These are phyloP conservation scores for Melastoma candidum DNA, from an alignment of 441 rosid genomes.

Conservation along the genomic window DNA sequence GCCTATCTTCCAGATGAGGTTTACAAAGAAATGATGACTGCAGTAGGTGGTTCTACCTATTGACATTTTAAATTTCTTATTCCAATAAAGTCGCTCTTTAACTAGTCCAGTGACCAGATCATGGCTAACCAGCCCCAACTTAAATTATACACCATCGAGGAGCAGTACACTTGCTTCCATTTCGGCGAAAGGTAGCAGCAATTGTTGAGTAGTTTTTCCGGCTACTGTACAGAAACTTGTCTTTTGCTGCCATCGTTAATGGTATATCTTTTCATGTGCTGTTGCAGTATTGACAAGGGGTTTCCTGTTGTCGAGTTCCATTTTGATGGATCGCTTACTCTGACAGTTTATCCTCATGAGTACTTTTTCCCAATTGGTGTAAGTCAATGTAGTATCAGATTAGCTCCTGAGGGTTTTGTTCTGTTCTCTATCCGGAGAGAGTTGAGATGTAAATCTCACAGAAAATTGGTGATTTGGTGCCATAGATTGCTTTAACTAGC, in stretches of 20 bases:
- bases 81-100: neutral
- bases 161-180: conserved; percentile 6
- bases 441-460: too few species aligned
- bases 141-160: neutral
- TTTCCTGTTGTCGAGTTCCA: conserved; percentile 10
- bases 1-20: conserved; percentile 16
- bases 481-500: too few species aligned
- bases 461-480: too few species aligned
- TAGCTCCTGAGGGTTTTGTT: conserved; percentile 2
- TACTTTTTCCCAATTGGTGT: conserved; percentile 6
- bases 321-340: conserved; percentile 3
- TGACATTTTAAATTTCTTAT: neutral
- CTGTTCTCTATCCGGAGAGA: too few species aligned
- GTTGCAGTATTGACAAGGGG: conserved; percentile 2
- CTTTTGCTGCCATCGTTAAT: too few species aligned
- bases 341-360: conserved; percentile 14
- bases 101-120: neutral
- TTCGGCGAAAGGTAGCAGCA: too few species aligned
- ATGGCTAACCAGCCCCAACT: conserved; percentile 3
- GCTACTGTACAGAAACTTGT: too few species aligned
- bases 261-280: neutral
- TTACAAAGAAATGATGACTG: conserved; percentile 5
- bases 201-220: too few species aligned
- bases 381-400: too few species aligned
- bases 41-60: neutral